Evolutionary conservation across 148 eudicot genomes (phyloP).

Genomic region (Diospyros kaki): DNA sequence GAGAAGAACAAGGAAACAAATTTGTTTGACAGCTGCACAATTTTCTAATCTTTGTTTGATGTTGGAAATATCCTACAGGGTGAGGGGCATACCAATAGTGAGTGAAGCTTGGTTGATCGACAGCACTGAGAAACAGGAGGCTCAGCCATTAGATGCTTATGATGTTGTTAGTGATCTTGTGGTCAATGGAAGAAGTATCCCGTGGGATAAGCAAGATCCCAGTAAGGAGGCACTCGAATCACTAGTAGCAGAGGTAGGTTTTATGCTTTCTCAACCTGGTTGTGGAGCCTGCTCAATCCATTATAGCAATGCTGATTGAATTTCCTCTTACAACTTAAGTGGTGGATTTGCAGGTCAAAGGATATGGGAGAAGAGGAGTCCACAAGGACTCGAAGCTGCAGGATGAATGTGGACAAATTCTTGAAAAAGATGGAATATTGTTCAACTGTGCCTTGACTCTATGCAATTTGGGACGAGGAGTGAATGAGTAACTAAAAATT

Average conservation of each 20-base stretch:
- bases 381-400: conserved; percentile 76
- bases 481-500: conserved; percentile 45
- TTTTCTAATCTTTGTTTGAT: neutral
- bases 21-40: too few species aligned
- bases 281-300: too few species aligned
- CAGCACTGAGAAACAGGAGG: conserved; percentile 60
- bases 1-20: too few species aligned
- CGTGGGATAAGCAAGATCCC: conserved; percentile 60
- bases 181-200: conserved; percentile 52
- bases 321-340: neutral
- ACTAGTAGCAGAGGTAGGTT: conserved; percentile 52
- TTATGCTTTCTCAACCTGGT: too few species aligned
- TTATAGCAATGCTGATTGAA: too few species aligned
- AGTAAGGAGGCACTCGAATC: conserved; percentile 66
- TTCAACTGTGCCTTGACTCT: conserved; percentile 66
- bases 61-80: conserved; percentile 29
- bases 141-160: conserved; percentile 62
- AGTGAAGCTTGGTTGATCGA: conserved; percentile 78
- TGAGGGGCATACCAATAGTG: conserved; percentile 59
- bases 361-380: conserved; percentile 83
- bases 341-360: conserved; percentile 42
- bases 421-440: conserved; percentile 69
- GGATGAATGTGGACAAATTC: conserved; percentile 64
- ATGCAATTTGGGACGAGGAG: conserved; percentile 46
- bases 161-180: conserved; percentile 59